phyloP scores from a whole-genome alignment of 2,329 filamentous ascomycete genomes.

The Cryphonectria japonica region DNA sequence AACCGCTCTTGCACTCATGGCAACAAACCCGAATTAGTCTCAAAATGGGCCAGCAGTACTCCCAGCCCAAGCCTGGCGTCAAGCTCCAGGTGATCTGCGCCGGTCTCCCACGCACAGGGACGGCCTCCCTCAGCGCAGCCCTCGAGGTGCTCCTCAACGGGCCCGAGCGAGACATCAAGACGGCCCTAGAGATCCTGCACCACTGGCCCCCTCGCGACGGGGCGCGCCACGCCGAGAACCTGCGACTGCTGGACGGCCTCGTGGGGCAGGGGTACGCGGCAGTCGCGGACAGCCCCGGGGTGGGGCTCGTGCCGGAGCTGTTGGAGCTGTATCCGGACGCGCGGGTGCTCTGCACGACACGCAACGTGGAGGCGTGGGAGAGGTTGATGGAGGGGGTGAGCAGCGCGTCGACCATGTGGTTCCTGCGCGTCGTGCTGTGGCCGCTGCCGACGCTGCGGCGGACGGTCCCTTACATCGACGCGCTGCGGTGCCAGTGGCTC shows the following conservation, averaged over 20 bases:
- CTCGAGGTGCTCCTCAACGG: slow-evolving; percentile 35
- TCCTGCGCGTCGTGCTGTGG: slow-evolving; percentile 39
- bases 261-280: slow-evolving; percentile 38
- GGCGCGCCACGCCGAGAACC: slow-evolving; percentile 7
- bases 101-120: slow-evolving; percentile 35
- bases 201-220: neutral
- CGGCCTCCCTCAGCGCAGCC: slow-evolving; percentile 33
- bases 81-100: slow-evolving; percentile 35
- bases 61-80: slow-evolving; percentile 31
- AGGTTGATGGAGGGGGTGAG: slow-evolving; percentile 41
- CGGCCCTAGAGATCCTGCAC: neutral
- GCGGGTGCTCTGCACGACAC: slow-evolving; percentile 50
- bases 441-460: slow-evolving; percentile 40
- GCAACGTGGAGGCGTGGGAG: slow-evolving; percentile 45
- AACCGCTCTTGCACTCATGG: neutral
- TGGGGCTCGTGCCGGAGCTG: slow-evolving; percentile 48
- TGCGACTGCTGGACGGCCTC: neutral
- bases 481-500: slow-evolving; percentile 28
- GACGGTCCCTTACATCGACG: slow-evolving; percentile 38
- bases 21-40: neutral
- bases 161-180: slow-evolving; percentile 28
- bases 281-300: slow-evolving; percentile 48
- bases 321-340: slow-evolving; percentile 54
- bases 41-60: slow-evolving; percentile 32
- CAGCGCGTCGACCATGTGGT: slow-evolving; percentile 40